These are phyloP conservation scores for Pythium plurisporium DNA, from an alignment of 352 stramenopile species.

Conservation along the genomic window DNA sequence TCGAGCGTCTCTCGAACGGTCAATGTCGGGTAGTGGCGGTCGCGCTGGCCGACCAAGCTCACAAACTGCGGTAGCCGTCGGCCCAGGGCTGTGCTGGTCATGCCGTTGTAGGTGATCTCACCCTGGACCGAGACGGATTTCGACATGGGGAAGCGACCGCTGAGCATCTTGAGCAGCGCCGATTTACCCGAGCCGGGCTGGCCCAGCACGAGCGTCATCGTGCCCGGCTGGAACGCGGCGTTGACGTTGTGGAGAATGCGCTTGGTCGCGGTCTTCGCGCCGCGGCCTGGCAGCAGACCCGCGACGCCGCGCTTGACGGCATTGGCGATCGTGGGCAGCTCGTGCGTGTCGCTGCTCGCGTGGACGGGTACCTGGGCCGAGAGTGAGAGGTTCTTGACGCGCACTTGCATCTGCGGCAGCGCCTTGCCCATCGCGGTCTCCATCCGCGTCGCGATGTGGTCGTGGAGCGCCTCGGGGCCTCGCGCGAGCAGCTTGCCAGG, in stretches of 20 bases:
- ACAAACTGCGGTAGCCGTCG: slow-evolving; percentile 65
- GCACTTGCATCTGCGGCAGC: slow-evolving; percentile 27
- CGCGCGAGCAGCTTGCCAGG: too few relatives aligned
- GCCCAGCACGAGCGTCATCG: slow-evolving; percentile 56
- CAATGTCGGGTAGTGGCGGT: slow-evolving; percentile 89
- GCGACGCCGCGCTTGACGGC: too few relatives aligned
- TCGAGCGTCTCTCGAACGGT: slow-evolving; percentile 93
- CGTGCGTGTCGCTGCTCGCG: too few relatives aligned
- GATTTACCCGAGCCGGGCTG: slow-evolving; percentile 75
- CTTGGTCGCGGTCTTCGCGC: too few relatives aligned
- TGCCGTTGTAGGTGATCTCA: slow-evolving; percentile 59
- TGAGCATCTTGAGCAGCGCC: slow-evolving; percentile 70
- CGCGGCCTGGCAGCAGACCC: too few relatives aligned
- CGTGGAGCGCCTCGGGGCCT: slow-evolving; percentile 33
- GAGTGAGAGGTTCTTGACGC: slow-evolving; percentile 32
- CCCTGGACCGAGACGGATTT: slow-evolving; percentile 41
- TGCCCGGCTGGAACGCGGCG: slow-evolving; percentile 40
- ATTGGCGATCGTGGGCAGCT: too few relatives aligned
- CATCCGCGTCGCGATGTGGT: slow-evolving; percentile 23
- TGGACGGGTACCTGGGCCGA: too few relatives aligned
- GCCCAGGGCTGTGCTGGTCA: slow-evolving; percentile 42
- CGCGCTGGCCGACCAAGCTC: slow-evolving; percentile 57
- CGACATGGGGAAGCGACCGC: slow-evolving; percentile 51
- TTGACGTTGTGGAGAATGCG: slow-evolving; percentile 64
- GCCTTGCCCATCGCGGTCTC: slow-evolving; percentile 24